phyloP scores from a whole-genome alignment of 2,329 filamentous ascomycete species.

The Delphinella strobiligena region DNA sequence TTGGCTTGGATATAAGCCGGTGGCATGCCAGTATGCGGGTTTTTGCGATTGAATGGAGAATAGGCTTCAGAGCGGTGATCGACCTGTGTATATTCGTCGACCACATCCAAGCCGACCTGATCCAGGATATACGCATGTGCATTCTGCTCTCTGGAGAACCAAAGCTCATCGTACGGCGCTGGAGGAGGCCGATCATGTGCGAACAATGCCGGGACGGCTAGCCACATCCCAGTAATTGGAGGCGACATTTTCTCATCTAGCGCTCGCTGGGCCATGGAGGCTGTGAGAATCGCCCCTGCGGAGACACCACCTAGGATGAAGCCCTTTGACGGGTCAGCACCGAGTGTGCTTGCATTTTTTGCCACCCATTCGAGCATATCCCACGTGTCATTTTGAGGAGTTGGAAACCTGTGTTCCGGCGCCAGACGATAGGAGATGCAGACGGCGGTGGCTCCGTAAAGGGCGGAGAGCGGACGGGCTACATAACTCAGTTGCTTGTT shows the following conservation, averaged over 20 bases:
- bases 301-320: constrained; percentile 41
- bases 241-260: constrained; percentile 30
- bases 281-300: constrained; percentile 32
- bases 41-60: constrained; percentile 23
- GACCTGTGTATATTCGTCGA: constrained; percentile 10
- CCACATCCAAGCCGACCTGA: constrained; percentile 14
- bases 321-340: constrained; percentile 29
- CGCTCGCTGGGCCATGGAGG: constrained; percentile 27
- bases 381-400: constrained; percentile 35
- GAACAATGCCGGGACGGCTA: constrained; percentile 30
- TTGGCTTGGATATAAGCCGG: constrained; percentile 39
- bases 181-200: constrained; percentile 21
- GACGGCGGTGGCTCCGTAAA: constrained; percentile 27
- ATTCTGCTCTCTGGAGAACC: constrained; percentile 32
- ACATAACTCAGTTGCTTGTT: constrained; percentile 15
- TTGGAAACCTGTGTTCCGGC: constrained; percentile 39
- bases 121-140: constrained; percentile 24
- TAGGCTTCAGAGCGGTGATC: constrained; percentile 12
- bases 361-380: constrained; percentile 35
- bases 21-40: constrained; percentile 26
- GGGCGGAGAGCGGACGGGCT: constrained; percentile 11
- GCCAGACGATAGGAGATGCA: constrained; percentile 38
- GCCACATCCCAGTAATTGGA: constrained; percentile 35
- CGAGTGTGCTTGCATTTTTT: constrained; percentile 26
- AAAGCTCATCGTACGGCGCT: constrained; percentile 27